phyloP scores from a whole-genome alignment of 768 basidiomycete species.

The Pulveroboletus sp. region DNA sequence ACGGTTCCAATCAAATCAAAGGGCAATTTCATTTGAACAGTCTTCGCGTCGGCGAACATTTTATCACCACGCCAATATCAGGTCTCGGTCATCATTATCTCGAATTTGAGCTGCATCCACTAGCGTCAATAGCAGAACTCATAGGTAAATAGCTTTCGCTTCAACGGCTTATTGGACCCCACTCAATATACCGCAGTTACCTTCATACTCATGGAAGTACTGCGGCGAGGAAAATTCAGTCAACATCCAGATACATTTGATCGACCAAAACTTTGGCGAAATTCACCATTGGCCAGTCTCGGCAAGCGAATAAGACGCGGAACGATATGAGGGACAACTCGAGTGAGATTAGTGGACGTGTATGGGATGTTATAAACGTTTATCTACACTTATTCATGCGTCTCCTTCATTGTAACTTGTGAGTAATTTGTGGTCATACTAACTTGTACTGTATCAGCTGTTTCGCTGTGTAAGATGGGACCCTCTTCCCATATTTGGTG shows the following conservation, averaged over 20 bases:
- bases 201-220: constrained; percentile 60
- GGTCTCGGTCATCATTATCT: constrained; percentile 54
- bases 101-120: constrained; percentile 48
- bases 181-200: constrained; percentile 39
- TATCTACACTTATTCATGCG: neutral
- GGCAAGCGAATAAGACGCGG: constrained; percentile 31
- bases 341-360: no score
- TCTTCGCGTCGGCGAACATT: constrained; percentile 39
- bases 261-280: constrained; percentile 45
- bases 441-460: no score
- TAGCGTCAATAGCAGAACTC: constrained; percentile 47
- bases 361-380: neutral
- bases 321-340: constrained; percentile 18
- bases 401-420: constrained; percentile 2
- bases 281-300: constrained; percentile 22
- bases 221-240: constrained; percentile 54
- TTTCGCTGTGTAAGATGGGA: no score
- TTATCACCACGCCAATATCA: constrained; percentile 48
- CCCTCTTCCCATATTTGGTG: no score
- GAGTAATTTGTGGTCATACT: neutral
- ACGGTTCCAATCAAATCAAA: constrained; percentile 44
- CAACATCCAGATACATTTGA: constrained; percentile 46
- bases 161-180: neutral
- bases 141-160: constrained; percentile 33
- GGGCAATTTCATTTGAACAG: constrained; percentile 50